Evolutionary conservation across 2,329 filamentous ascomycete species (phyloP).

Genomic region (Ophiostoma ips): DNA sequence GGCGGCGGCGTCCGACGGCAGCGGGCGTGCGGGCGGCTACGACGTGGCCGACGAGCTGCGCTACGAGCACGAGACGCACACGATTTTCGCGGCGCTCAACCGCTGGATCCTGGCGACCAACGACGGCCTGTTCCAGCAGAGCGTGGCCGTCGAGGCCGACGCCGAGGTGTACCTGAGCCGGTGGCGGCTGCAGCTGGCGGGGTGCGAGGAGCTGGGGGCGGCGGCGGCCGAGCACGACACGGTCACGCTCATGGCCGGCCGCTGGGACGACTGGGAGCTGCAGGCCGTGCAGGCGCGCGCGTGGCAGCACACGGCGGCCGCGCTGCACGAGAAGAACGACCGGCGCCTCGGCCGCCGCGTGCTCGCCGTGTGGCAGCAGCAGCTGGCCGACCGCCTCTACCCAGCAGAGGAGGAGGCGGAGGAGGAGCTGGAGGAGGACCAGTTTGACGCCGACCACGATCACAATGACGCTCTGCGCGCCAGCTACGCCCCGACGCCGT

Average conservation of each 20-base stretch:
- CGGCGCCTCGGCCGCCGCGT: slow-evolving; percentile 11
- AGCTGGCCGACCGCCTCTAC: slow-evolving; percentile 3
- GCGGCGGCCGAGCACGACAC: slow-evolving; percentile 12
- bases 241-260: slow-evolving; percentile 1
- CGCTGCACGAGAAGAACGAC: slow-evolving; percentile 14
- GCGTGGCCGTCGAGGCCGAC: slow-evolving; percentile 13
- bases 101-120: slow-evolving; percentile 15
- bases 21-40: neutral
- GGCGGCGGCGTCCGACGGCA: neutral
- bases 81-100: slow-evolving; percentile 9
- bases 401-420: neutral
- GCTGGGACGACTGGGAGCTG: slow-evolving; percentile 15
- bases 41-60: slow-evolving; percentile 7
- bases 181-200: slow-evolving; percentile 10
- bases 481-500: neutral
- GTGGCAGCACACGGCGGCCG: slow-evolving; percentile 10
- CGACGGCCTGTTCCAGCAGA: slow-evolving; percentile 11
- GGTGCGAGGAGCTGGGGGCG: slow-evolving; percentile 1
- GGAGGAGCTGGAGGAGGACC: neutral
- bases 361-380: slow-evolving; percentile 12
- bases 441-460: neutral
- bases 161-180: slow-evolving; percentile 10
- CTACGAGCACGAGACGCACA: slow-evolving; percentile 3
- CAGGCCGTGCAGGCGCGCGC: slow-evolving; percentile 15
- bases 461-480: neutral